Evolutionary conservation across 108 stramenopile genomes (phyloP).

Genomic region (Pelagomonas calceolata): DNA sequence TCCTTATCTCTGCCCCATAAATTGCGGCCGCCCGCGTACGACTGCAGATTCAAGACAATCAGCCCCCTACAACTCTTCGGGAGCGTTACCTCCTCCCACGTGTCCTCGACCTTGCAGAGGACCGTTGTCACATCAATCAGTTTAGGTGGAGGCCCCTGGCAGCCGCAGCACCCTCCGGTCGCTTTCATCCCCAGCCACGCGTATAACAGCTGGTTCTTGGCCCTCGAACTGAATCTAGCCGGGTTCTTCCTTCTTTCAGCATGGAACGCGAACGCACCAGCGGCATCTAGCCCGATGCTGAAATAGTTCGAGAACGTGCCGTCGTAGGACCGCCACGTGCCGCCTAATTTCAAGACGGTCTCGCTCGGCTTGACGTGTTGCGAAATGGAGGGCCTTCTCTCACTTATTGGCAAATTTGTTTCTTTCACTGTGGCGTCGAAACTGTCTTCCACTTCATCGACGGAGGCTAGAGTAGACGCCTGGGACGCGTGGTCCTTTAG

Average conservation of each 20-base stretch:
- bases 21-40: constrained; percentile 22
- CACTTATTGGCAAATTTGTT: no score
- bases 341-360: neutral
- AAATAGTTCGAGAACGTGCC: constrained; percentile 63
- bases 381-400: neutral
- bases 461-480: neutral
- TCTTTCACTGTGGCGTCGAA: no score
- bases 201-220: constrained; percentile 48
- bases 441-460: no score
- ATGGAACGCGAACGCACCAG: constrained; percentile 48
- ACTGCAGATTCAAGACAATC: constrained; percentile 28
- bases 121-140: neutral
- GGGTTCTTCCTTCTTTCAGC: constrained; percentile 42
- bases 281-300: constrained; percentile 56
- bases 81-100: neutral
- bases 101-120: neutral
- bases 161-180: constrained; percentile 21
- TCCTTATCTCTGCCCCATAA: neutral
- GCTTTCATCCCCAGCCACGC: constrained; percentile 42
- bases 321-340: constrained; percentile 39
- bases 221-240: constrained; percentile 43
- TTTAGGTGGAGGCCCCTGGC: constrained; percentile 9
- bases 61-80: constrained; percentile 5
- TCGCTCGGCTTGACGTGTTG: neutral
- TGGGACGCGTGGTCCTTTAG: neutral